Conservation (phyloP, 306 rosid species). For the Begonia loranthoides region DNA sequence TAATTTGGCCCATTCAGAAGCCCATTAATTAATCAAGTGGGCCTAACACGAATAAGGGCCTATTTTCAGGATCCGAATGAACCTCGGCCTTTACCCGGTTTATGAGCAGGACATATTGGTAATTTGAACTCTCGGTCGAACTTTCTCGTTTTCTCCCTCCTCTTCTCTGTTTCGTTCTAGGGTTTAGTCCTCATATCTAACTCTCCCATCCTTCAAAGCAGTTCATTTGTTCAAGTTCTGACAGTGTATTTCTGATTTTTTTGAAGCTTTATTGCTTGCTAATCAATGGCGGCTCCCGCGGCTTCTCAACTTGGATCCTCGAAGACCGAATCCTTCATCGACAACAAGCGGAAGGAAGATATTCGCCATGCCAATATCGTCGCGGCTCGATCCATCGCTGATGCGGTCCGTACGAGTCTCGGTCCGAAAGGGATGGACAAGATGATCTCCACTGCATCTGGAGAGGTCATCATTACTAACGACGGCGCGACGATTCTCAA, state of each 20-base stretch:
- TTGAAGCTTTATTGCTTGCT: background rate
- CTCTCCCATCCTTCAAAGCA: too few species aligned
- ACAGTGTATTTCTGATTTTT: background rate
- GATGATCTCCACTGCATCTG: constrained; percentile 69
- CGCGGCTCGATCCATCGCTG: constrained; percentile 64
- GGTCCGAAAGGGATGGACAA: constrained; percentile 96
- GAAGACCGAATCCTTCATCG: constrained; percentile 79
- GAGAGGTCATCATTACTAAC: constrained; percentile 84
- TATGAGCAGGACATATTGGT: background rate
- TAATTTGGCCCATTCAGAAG: too few species aligned
- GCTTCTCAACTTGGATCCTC: constrained; percentile 43
- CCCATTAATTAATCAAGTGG: too few species aligned
- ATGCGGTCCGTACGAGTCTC: constrained; percentile 70
- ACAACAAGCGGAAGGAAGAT: constrained; percentile 98
- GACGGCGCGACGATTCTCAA: constrained; percentile 93
- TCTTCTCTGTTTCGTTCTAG: constrained; percentile 2
- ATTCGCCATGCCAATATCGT: constrained; percentile 76
- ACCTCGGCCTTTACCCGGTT: too few species aligned
- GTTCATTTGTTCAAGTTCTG: too few species aligned
- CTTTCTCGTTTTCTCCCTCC: background rate
- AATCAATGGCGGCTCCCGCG: constrained; percentile 49
- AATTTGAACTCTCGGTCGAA: background rate
- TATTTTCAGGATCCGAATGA: too few species aligned
- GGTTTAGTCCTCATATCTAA: constrained; percentile 2
- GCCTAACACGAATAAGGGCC: too few species aligned